Conservation (phyloP, 2,329 filamentous ascomycete species). For the Pseudogymnoascus sp. region DNA sequence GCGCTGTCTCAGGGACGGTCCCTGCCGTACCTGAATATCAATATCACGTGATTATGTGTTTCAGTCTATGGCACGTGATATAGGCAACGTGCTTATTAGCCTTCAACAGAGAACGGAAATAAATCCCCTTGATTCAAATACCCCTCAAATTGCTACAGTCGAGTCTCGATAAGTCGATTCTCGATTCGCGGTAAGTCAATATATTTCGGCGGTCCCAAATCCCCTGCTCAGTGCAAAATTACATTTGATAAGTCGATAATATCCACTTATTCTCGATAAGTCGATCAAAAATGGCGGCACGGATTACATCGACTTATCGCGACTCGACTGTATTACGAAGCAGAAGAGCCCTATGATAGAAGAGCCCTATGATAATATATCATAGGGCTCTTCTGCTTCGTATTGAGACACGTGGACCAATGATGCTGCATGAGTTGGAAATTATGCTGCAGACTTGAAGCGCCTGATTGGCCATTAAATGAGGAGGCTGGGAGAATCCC, state of each 20-base stretch:
- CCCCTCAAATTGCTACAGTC: neutral
- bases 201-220: too few species aligned
- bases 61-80: neutral
- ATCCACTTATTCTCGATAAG: too few species aligned
- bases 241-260: too few species aligned
- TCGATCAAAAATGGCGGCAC: too few species aligned
- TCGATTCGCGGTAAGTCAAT: too few species aligned
- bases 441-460: slow-evolving; percentile 2
- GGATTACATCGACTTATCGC: too few species aligned
- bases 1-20: slow-evolving; percentile 3
- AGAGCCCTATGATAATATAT: too few species aligned
- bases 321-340: too few species aligned
- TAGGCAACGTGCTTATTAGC: too few species aligned
- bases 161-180: too few species aligned
- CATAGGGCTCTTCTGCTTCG: neutral
- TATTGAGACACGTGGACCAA: slow-evolving; percentile 7
- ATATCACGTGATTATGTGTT: neutral
- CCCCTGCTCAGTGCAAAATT: too few species aligned
- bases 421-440: slow-evolving; percentile 1
- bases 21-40: neutral
- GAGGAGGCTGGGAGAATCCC: slow-evolving; percentile 2
- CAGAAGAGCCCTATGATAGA: too few species aligned
- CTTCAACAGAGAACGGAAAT: neutral
- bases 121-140: neutral
- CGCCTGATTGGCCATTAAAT: slow-evolving; percentile 6